Base-by-base conservation (phyloP, 2,329 filamentous ascomycete species). In the Monilinia vaccinii-corymbosi region DNA sequence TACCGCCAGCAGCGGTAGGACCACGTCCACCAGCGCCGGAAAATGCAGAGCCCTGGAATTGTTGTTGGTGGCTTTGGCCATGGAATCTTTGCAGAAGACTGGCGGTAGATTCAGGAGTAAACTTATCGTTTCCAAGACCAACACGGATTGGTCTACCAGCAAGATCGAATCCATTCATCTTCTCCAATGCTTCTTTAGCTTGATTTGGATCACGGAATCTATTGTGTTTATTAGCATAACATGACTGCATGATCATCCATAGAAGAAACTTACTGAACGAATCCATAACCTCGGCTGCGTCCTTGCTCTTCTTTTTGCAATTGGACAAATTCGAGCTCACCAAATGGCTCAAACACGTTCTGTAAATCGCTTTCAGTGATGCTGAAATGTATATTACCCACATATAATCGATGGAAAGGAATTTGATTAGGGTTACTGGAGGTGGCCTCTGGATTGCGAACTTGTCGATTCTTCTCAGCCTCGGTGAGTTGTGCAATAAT, bases 121-220 rank as follows among this genome's bases (percentile, higher is more conserved):
- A 97, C 84, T 97, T 97, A 89, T 99, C 94, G 79, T 97, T 99
- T 77, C 94, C 94, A 79, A 99, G 90, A 76, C 94, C 94, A 75
- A 99, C 95, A 73, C 94, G 91, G 74, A 99, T 97, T 65, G 92
- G 91, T 73, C 94, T 92, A 76, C 92, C 92, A 71, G 94, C 94
- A 69, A 99, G 86, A 77, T 97, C 94, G 78, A 97, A 99, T 66
- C 93, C 92, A 76, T 99, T 99, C 93, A 99, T 97, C 77, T 97
- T 96, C 75, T 97, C 91, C 65, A 99, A 80, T 63, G 94, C 95
- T 74, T 96, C 90, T 72, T 93, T 90, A 72, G 94, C 94, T 75
- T 97, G 86, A 65, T 85, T 84, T 61, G 93, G 91, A 72, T 97
- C 89, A 71, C 88, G 87, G 76, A 95, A 97, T 72, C 91, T 96